These are phyloP conservation scores for Peziza echinospora DNA, from an alignment of 495 filamentous ascomycete species.

Conservation along the genomic window DNA sequence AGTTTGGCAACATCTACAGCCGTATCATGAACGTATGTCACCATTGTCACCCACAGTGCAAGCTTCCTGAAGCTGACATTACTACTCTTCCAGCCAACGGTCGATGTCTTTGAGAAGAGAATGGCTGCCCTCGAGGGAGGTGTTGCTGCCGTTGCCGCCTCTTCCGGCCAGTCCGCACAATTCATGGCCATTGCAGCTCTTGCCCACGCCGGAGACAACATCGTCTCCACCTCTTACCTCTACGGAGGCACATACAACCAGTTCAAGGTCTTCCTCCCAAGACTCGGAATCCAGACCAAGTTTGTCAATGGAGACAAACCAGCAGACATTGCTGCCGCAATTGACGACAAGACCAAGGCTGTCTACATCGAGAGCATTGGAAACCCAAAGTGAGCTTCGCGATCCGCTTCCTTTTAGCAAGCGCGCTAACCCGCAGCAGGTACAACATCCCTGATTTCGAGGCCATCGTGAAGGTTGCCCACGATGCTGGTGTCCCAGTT, in stretches of 20 bases:
- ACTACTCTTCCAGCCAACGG: conserved; percentile 60
- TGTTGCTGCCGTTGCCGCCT: conserved; percentile 68
- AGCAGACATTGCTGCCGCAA: conserved; percentile 58
- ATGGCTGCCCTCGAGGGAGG: conserved; percentile 91
- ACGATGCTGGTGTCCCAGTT: conserved; percentile 63
- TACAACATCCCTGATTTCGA: conserved; percentile 90
- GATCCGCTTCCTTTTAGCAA: no score
- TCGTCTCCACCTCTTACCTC: conserved; percentile 75
- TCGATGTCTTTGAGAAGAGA: conserved; percentile 95
- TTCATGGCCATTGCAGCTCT: conserved; percentile 81
- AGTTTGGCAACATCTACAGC: conserved; percentile 96
- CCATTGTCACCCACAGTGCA: neutral
- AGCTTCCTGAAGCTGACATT: neutral
- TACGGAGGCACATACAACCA: conserved; percentile 99
- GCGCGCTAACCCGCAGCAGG: no score
- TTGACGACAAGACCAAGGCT: conserved; percentile 93
- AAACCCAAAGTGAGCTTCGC: conserved; percentile 74
- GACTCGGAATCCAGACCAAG: conserved; percentile 73
- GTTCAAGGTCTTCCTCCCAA: conserved; percentile 77
- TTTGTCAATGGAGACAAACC: conserved; percentile 73
- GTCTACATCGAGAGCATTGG: conserved; percentile 91
- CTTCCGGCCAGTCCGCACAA: conserved; percentile 84
- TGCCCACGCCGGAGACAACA: conserved; percentile 76
- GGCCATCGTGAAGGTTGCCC: conserved; percentile 56
- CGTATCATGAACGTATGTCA: conserved; percentile 71